Conservation (phyloP, 768 basidiomycete genomes). For the Tubosaeta brunneosetosa region DNA sequence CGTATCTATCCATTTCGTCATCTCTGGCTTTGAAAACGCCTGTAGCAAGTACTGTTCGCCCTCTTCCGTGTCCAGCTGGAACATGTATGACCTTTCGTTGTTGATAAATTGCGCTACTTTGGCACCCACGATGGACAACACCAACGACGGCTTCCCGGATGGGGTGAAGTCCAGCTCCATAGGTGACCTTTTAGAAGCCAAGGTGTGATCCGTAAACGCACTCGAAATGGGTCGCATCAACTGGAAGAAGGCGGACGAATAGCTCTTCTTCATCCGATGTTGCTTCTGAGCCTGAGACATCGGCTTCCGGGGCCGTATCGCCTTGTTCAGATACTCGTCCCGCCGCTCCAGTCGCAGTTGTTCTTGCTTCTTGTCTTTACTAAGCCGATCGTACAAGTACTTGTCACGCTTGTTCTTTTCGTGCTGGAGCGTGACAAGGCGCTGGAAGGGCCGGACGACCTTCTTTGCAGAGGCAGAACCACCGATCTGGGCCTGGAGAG, state of each 20-base stretch:
- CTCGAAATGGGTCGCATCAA: conserved; percentile 88
- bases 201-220: conserved; percentile 67
- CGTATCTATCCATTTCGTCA: conserved; percentile 73
- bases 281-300: conserved; percentile 58
- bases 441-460: conserved; percentile 60
- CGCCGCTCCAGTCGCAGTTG: conserved; percentile 67
- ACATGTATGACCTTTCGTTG: conserved; percentile 76
- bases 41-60: conserved; percentile 82
- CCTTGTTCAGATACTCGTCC: conserved; percentile 70
- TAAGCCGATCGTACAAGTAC: conserved; percentile 59
- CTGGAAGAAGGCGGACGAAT: conserved; percentile 75
- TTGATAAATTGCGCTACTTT: conserved; percentile 68
- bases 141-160: conserved; percentile 68
- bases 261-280: conserved; percentile 84
- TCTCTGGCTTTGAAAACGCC: conserved; percentile 63
- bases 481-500: conserved; percentile 37
- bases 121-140: conserved; percentile 70
- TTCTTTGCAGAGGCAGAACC: conserved; percentile 50
- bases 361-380: conserved; percentile 73
- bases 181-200: conserved; percentile 50
- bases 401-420: conserved; percentile 82
- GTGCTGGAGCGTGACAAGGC: conserved; percentile 57
- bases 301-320: conserved; percentile 58
- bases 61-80: conserved; percentile 82
- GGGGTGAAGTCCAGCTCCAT: conserved; percentile 73